Percentiles rank a stretch among this genome's conserved stretches.
Evolutionary conservation across 2,329 filamentous ascomycete genomes (phyloP).

Genomic region (Westerdykella aurantiaca): DNA sequence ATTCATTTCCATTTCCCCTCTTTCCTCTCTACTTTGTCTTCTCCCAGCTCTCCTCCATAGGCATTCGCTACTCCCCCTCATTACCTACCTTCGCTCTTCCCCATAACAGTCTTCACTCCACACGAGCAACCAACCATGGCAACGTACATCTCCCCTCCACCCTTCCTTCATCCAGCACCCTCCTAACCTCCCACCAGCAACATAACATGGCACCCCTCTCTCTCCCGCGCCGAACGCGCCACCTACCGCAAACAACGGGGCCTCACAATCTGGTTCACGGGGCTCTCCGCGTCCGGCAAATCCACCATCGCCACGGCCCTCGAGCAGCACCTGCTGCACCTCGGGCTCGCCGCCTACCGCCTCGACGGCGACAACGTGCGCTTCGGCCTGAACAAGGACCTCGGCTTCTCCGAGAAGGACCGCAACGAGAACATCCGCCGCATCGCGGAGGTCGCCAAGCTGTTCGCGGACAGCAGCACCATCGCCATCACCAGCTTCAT

Average conservation of each 20-base stretch:
- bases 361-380: constrained; percentile 98
- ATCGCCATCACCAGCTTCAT: constrained; percentile 96
- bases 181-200: constrained; percentile 52
- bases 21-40: not conserved
- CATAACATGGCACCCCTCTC: constrained; percentile 83
- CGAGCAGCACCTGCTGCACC: constrained; percentile 91
- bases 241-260: constrained; percentile 73
- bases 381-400: constrained; percentile 95
- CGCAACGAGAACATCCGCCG: constrained; percentile 96
- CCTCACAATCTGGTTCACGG: constrained; percentile 96
- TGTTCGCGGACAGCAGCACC: constrained; percentile 86
- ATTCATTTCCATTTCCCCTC: no score
- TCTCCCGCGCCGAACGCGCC: constrained; percentile 72
- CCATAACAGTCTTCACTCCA: not conserved
- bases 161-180: not conserved
- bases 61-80: not conserved
- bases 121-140: not conserved
- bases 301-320: constrained; percentile 95
- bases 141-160: not conserved
- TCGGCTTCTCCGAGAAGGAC: constrained; percentile 89
- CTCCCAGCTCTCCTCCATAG: not conserved
- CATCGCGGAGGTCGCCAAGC: constrained; percentile 92
- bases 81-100: not conserved
- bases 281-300: constrained; percentile 92
- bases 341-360: constrained; percentile 77